Evolutionary conservation across 2,329 filamentous ascomycete species (phyloP).

Genomic region (Teratosphaeria nubilosa): DNA sequence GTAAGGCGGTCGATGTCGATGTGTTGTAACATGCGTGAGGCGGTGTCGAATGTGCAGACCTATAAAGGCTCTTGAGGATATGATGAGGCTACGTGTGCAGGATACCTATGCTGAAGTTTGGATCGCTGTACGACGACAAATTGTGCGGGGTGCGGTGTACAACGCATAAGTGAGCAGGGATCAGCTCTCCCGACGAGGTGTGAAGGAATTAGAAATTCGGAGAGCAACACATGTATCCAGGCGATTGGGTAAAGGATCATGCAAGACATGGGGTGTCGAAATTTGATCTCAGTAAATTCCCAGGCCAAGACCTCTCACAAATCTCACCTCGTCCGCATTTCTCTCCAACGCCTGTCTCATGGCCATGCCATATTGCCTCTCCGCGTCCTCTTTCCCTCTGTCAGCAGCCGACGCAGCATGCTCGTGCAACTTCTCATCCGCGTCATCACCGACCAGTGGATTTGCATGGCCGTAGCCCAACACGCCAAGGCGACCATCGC

Average conservation of each 20-base stretch:
- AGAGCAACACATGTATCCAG: background rate
- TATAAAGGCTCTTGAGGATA: background rate
- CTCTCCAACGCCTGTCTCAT: conserved; percentile 67
- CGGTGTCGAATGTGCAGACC: background rate
- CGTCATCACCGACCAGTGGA: conserved; percentile 27
- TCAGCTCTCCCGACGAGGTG: background rate
- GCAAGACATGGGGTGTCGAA: background rate
- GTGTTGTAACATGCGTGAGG: background rate
- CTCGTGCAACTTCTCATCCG: conserved; percentile 28
- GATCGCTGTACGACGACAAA: conserved; percentile 25
- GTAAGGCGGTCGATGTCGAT: background rate
- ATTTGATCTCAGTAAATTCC: conserved; percentile 5
- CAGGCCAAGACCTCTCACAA: conserved; percentile 58
- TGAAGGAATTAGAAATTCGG: background rate
- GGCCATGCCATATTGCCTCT: conserved; percentile 52
- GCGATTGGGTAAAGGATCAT: background rate
- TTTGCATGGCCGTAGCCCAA: conserved; percentile 39
- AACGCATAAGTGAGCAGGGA: background rate
- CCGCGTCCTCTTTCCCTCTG: conserved; percentile 43
- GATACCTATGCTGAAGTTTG: background rate
- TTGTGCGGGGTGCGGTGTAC: conserved; percentile 10
- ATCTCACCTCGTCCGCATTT: conserved; percentile 70
- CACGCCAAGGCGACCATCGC: conserved; percentile 65
- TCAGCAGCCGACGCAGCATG: conserved; percentile 34
- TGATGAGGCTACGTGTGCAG: background rate